Percentiles rank a stretch among this genome's conserved stretches.
Conservation (phyloP, 495 filamentous ascomycete genomes). For the Hyphodiscus hymeniophilus region DNA sequence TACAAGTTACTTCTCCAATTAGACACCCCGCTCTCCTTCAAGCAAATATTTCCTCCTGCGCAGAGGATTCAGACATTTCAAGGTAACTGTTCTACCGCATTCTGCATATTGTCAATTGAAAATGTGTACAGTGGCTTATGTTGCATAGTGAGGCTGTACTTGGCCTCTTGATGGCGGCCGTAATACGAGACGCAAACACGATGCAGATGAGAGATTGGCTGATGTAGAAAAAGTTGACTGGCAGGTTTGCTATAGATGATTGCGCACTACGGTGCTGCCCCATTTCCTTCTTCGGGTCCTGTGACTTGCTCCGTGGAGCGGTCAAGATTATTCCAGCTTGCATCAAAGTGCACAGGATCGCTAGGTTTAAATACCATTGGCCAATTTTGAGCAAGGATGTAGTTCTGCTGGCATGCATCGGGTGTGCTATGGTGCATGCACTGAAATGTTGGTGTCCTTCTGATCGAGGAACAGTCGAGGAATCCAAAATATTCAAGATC, state of each 20-base stretch:
- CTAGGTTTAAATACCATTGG: slow-evolving; percentile 14
- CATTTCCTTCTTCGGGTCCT: slow-evolving; percentile 4
- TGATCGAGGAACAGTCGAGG: neutral
- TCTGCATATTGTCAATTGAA: slow-evolving; percentile 6
- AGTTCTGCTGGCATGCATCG: slow-evolving; percentile 7
- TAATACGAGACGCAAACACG: slow-evolving; percentile 16
- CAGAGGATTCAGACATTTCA: slow-evolving; percentile 11
- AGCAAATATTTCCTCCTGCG: slow-evolving; percentile 9
- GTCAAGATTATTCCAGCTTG: slow-evolving; percentile 4
- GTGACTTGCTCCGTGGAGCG: slow-evolving; percentile 4
- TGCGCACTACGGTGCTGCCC: slow-evolving; percentile 5
- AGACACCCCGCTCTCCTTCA: slow-evolving; percentile 2
- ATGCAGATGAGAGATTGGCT: slow-evolving; percentile 3
- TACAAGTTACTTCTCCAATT: slow-evolving; percentile 1
- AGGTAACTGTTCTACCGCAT: slow-evolving; percentile 15
- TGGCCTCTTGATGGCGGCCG: slow-evolving; percentile 4
- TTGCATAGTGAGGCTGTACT: slow-evolving; percentile 13
- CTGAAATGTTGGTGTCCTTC: slow-evolving; percentile 3
- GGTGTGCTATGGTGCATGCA: slow-evolving; percentile 11
- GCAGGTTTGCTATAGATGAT: slow-evolving; percentile 20
- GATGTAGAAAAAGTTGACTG: neutral
- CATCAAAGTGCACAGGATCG: slow-evolving; percentile 2
- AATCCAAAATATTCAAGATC: neutral
- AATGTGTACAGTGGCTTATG: neutral
- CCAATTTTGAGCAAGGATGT: neutral